A percentile compares a stretch with the other conserved stretches of the same genome.
Evolutionary conservation across 2,329 filamentous ascomycete species (phyloP).

Genomic region (Aspergillus ustus): DNA sequence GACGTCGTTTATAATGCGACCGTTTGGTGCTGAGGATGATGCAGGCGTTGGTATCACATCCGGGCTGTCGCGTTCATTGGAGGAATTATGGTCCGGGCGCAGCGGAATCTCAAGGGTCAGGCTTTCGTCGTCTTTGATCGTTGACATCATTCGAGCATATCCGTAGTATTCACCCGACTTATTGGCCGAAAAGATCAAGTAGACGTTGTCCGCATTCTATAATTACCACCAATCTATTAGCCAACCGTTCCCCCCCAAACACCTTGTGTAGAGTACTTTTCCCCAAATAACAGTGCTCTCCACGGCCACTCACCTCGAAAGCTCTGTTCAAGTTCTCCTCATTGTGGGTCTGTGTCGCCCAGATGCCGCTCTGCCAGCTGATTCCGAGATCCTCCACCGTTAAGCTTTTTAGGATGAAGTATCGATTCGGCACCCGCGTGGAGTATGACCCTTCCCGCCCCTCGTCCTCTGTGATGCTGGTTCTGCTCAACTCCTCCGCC

Average conservation of each 20-base stretch:
- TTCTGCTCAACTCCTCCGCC: conserved; percentile 22
- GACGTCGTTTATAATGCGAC: conserved; percentile 89
- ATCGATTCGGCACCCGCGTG: conserved; percentile 67
- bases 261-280: neutral
- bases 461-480: conserved; percentile 15
- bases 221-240: neutral
- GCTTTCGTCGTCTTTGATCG: conserved; percentile 76
- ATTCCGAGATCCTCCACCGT: conserved; percentile 88
- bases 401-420: conserved; percentile 91
- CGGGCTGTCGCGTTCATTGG: conserved; percentile 67
- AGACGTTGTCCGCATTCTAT: conserved; percentile 80
- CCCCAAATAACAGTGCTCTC: neutral
- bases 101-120: conserved; percentile 72
- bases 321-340: conserved; percentile 82
- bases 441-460: conserved; percentile 11
- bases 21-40: conserved; percentile 77
- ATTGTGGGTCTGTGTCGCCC: conserved; percentile 95
- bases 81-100: conserved; percentile 59
- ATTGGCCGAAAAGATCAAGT: conserved; percentile 92
- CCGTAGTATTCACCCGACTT: conserved; percentile 98
- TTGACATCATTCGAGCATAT: conserved; percentile 86
- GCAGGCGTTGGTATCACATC: conserved; percentile 80
- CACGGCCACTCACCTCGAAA: conserved; percentile 66
- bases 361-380: conserved; percentile 84
- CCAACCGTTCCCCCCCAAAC: neutral